Base-by-base conservation (phyloP, 768 basidiomycete genomes). In the Tylopilus sp. region DNA sequence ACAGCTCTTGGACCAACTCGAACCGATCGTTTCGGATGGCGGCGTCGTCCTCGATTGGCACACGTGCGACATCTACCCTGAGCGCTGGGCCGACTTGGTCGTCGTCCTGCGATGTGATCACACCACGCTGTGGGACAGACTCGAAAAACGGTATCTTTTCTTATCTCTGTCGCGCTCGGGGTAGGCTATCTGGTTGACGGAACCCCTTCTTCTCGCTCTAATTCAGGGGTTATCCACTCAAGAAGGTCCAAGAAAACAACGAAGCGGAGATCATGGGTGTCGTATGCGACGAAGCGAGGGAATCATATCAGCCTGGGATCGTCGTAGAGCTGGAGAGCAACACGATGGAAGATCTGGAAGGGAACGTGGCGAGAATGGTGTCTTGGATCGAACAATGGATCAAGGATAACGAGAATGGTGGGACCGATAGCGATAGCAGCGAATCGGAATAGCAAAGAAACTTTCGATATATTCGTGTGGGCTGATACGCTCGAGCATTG, bases 181-280 rank as follows among this genome's bases (percentile, higher is more conserved):
- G n/a, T n/a, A n/a, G n/a, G n/a, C n/a, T n/a, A n/a, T n/a, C n/a
- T n/a, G n/a, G n/a, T n/a, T 30, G 43, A 45, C 43, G 26, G 28
- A 19, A 8, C 12, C 43, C 19, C 24, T 22, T 40, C 14, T 17
- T n/a, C 9, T 14, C 19, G 22, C 37, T 0, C 7, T 11, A 10
- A 19, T 52, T 3, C 69, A 98, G 95, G 55, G 80, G 82, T 10
- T 98, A 98, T 66, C 74, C 89, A 1, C 70, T 94, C 45, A 91
- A 91, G 68, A 99, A 99, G 72, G 92, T 99, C 6, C 89, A 95
- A 67, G 97, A 99, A 72, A 99, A 99, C 70, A 95, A 98, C 70
- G 89, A 95, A 64, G 94, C 95, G 13, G 97, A 99, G 74, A 98
- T 99, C 65, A 97, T 98, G 94, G 78, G 90, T 64, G 84, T 94